These are phyloP conservation scores for Xylariaceae sp. DNA, from an alignment of 2,329 filamentous ascomycete species.

Conservation along the genomic window DNA sequence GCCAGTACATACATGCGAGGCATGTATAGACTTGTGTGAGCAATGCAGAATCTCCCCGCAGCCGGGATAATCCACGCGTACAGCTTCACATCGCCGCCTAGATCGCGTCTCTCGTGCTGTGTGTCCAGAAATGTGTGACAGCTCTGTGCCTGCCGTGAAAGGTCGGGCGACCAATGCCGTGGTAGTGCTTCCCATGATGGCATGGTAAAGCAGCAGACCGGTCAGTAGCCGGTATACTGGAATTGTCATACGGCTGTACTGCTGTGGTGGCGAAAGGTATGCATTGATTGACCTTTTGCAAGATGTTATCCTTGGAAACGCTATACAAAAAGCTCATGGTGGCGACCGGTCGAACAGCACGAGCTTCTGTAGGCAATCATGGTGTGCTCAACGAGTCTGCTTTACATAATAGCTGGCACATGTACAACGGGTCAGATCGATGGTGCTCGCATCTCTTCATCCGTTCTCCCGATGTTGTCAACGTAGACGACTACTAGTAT, in stretches of 20 bases:
- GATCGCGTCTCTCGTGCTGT: slow-evolving; percentile 10
- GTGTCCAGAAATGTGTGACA: slow-evolving; percentile 9
- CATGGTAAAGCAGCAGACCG: slow-evolving; percentile 22
- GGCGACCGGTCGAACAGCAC: too few relatives aligned
- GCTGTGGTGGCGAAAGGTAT: slow-evolving; percentile 11
- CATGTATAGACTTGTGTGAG: slow-evolving; percentile 7
- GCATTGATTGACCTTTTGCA: too few relatives aligned
- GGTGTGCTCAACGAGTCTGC: too few relatives aligned
- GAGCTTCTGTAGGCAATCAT: too few relatives aligned
- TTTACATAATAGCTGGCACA: too few relatives aligned
- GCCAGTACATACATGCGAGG: too few relatives aligned
- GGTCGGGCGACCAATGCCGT: slow-evolving; percentile 1
- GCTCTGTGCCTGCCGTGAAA: neutral
- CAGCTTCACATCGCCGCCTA: slow-evolving; percentile 12
- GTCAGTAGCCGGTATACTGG: slow-evolving; percentile 7
- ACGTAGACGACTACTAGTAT: too few relatives aligned
- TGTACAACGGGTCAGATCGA: too few relatives aligned
- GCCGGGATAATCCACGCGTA: slow-evolving; percentile 17
- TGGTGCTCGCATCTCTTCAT: too few relatives aligned
- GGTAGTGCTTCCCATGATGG: slow-evolving; percentile 15
- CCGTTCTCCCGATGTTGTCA: too few relatives aligned
- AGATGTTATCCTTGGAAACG: too few relatives aligned
- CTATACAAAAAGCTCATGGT: too few relatives aligned
- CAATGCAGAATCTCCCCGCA: slow-evolving; percentile 1
- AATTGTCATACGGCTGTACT: slow-evolving; percentile 15